phyloP scores from a whole-genome alignment of 345 rosid genomes.

The Rhodomyrtus tomentosa region DNA sequence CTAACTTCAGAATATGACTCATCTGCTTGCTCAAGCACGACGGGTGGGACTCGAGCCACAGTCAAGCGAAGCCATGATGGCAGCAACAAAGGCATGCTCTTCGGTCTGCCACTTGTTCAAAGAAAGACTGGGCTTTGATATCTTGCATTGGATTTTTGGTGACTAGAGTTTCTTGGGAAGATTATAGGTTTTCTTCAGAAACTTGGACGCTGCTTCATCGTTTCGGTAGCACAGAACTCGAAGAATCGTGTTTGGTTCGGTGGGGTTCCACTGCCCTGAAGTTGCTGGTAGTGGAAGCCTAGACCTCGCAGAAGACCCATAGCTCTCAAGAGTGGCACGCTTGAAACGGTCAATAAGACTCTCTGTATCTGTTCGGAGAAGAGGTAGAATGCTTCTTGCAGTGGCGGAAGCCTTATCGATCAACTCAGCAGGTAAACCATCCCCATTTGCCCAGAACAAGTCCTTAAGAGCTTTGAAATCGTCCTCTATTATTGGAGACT shows the following conservation, averaged over 20 bases:
- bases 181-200: conserved; percentile 83
- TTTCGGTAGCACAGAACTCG: conserved; percentile 83
- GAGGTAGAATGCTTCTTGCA: conserved; percentile 63
- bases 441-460: conserved; percentile 91
- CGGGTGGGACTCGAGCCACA: neutral
- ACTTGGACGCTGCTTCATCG: conserved; percentile 71
- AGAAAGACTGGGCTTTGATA: neutral
- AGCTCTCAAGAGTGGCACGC: conserved; percentile 55
- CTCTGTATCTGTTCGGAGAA: conserved; percentile 70
- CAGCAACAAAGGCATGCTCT: neutral
- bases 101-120: neutral
- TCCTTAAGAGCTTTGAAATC: conserved; percentile 86
- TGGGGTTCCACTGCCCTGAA: conserved; percentile 83
- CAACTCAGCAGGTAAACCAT: conserved; percentile 73
- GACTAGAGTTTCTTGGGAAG: conserved; percentile 60
- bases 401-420: conserved; percentile 62
- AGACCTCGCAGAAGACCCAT: conserved; percentile 71
- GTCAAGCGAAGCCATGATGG: neutral
- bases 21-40: neutral
- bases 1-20: neutral
- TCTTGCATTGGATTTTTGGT: neutral
- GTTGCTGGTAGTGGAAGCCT: conserved; percentile 87
- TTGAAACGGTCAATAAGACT: conserved; percentile 74
- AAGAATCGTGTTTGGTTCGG: conserved; percentile 79
- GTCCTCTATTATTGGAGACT: conserved; percentile 69